Percentiles rank a stretch among this genome's conserved stretches.
Conservation (phyloP, 192 early-diverging fungal species). For the Coemansia asiatica region DNA sequence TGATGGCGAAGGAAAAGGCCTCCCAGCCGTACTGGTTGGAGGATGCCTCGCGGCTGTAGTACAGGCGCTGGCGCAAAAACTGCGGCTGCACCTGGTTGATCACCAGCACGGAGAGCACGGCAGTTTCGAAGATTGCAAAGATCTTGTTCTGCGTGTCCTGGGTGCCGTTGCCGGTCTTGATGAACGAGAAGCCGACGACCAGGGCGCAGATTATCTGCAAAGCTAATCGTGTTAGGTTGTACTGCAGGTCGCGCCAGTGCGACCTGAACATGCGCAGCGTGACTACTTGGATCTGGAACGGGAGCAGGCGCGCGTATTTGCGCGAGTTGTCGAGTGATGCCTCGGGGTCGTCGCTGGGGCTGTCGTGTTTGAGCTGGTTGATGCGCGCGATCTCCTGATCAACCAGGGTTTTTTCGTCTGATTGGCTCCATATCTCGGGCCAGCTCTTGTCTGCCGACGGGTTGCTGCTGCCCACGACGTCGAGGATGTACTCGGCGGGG, state of each 20-base stretch:
- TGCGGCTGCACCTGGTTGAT: slow-evolving; percentile 71
- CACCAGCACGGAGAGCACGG: slow-evolving; percentile 65
- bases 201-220: slow-evolving; percentile 61
- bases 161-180: slow-evolving; percentile 57
- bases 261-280: slow-evolving; percentile 62
- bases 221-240: slow-evolving; percentile 73
- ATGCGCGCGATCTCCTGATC: slow-evolving; percentile 44
- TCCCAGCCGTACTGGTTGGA: slow-evolving; percentile 69
- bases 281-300: slow-evolving; percentile 62
- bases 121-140: slow-evolving; percentile 70
- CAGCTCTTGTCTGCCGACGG: slow-evolving; percentile 48
- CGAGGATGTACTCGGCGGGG: slow-evolving; percentile 84
- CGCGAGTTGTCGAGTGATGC: slow-evolving; percentile 21
- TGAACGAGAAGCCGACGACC: slow-evolving; percentile 75
- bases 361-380: slow-evolving; percentile 26
- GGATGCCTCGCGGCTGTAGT: slow-evolving; percentile 66
- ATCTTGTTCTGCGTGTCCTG: slow-evolving; percentile 66
- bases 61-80: slow-evolving; percentile 66
- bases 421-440: slow-evolving; percentile 55
- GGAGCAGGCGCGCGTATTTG: slow-evolving; percentile 28
- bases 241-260: slow-evolving; percentile 74
- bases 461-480: slow-evolving; percentile 70
- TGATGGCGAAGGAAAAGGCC: slow-evolving; percentile 63
- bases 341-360: slow-evolving; percentile 11
- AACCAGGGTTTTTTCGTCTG: slow-evolving; percentile 30